Percentiles rank a stretch among this genome's conserved stretches.
phyloP scores from a whole-genome alignment of 1,284 basidiomycete species.

The Chalciporus sp. region DNA sequence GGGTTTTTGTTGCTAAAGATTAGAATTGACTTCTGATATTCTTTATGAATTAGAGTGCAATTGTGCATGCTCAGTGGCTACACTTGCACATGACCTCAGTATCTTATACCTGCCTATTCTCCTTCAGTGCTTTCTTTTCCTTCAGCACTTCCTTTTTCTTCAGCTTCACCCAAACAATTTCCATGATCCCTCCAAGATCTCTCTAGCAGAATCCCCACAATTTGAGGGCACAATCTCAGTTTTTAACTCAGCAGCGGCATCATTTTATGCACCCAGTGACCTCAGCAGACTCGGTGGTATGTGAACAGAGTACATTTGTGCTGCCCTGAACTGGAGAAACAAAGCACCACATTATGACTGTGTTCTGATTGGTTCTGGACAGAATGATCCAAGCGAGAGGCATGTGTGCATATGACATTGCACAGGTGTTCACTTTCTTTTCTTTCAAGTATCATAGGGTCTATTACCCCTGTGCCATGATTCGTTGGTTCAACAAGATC shows the following conservation, averaged over 20 bases:
- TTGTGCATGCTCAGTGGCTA: too few species aligned
- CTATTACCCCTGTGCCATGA: slow-evolving; percentile 13
- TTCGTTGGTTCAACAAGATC: slow-evolving; percentile 20
- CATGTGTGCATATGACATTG: slow-evolving; percentile 22
- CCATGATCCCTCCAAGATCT: neutral
- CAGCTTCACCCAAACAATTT: neutral
- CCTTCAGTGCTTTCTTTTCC: too few species aligned
- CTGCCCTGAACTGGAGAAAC: neutral
- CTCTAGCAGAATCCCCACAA: slow-evolving; percentile 1
- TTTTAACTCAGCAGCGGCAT: slow-evolving; percentile 4
- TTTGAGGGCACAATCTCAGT: slow-evolving; percentile 1
- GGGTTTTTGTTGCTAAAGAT: too few species aligned
- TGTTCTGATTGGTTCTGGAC: neutral
- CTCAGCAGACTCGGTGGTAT: slow-evolving; percentile 7
- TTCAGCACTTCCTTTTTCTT: too few species aligned
- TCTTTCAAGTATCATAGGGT: neutral
- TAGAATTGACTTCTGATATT: too few species aligned
- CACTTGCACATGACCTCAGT: too few species aligned
- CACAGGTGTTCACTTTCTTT: slow-evolving; percentile 18
- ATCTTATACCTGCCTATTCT: too few species aligned
- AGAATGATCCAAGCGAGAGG: neutral
- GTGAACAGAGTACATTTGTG: slow-evolving; percentile 1
- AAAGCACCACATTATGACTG: slow-evolving; percentile 1
- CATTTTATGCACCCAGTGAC: slow-evolving; percentile 10
- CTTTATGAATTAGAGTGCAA: too few species aligned